Percentiles rank a stretch among this genome's conserved stretches.
Conservation (phyloP, 164 flowering plant species). For the Taxillus chinensis region DNA sequence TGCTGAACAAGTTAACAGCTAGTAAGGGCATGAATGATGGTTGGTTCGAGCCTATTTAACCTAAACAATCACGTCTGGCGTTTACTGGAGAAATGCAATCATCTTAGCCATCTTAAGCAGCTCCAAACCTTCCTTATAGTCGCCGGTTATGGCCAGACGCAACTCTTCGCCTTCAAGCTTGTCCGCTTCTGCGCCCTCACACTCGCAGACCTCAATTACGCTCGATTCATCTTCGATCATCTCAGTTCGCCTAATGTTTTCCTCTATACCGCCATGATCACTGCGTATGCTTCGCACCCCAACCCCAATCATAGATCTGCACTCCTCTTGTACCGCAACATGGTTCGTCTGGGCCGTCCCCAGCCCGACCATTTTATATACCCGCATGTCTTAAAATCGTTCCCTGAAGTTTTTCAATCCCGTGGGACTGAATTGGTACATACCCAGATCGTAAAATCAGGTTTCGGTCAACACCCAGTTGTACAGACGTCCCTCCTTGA, state of each 20-base stretch:
- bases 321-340: conserved; percentile 26
- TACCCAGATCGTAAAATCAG: conserved; percentile 37
- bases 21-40: neutral
- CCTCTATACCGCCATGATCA: conserved; percentile 50
- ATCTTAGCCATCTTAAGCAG: conserved; percentile 53
- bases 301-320: conserved; percentile 19
- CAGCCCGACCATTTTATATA: conserved; percentile 44
- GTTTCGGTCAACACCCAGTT: conserved; percentile 39
- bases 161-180: conserved; percentile 56
- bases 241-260: conserved; percentile 35
- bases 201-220: conserved; percentile 35
- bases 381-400: conserved; percentile 42
- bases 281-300: conserved; percentile 30
- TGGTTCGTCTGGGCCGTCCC: conserved; percentile 27
- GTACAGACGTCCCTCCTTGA: conserved; percentile 55
- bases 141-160: conserved; percentile 42
- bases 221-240: conserved; percentile 42
- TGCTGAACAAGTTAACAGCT: too few relatives aligned
- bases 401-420: conserved; percentile 17
- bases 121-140: conserved; percentile 45
- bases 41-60: conserved; percentile 5
- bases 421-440: conserved; percentile 28
- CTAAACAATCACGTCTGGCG: conserved; percentile 15
- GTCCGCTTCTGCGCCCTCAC: conserved; percentile 42
- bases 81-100: conserved; percentile 29